Conservation (phyloP, 495 filamentous ascomycete genomes). For the Daldinia childiae region DNA sequence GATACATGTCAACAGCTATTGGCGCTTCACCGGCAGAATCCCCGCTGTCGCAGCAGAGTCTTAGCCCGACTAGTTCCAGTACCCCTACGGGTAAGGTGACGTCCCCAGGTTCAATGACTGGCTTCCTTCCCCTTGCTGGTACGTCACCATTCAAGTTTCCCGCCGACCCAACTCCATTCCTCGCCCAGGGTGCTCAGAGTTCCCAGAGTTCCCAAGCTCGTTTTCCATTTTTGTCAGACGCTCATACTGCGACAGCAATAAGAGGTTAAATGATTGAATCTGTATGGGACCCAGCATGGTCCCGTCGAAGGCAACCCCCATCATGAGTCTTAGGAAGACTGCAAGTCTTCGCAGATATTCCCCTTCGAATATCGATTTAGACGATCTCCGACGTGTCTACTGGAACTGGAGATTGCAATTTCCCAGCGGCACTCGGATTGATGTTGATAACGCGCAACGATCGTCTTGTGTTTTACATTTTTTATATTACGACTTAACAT, state of each 20-base stretch:
- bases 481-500: conserved; percentile 17
- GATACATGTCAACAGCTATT: conserved; percentile 36
- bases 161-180: conserved; percentile 44
- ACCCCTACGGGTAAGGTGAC: conserved; percentile 38
- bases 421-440: conserved; percentile 4
- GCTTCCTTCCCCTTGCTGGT: conserved; percentile 50
- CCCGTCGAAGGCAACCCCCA: neutral
- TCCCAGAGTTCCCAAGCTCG: conserved; percentile 48
- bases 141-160: conserved; percentile 50
- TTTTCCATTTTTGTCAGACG: conserved; percentile 53
- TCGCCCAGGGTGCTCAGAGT: conserved; percentile 45
- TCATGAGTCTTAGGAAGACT: neutral
- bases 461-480: neutral
- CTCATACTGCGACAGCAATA: conserved; percentile 54
- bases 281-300: neutral
- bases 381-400: neutral
- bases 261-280: conserved; percentile 32
- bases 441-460: conserved; percentile 1
- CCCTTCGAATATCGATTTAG: neutral
- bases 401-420: neutral
- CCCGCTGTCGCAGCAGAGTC: conserved; percentile 38
- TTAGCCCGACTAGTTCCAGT: conserved; percentile 31
- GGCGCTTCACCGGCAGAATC: conserved; percentile 49
- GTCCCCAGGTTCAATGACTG: conserved; percentile 39
- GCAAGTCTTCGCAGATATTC: neutral